Conservation (phyloP, 805 yeast species). For the Nakazawaea ambrosiae region DNA sequence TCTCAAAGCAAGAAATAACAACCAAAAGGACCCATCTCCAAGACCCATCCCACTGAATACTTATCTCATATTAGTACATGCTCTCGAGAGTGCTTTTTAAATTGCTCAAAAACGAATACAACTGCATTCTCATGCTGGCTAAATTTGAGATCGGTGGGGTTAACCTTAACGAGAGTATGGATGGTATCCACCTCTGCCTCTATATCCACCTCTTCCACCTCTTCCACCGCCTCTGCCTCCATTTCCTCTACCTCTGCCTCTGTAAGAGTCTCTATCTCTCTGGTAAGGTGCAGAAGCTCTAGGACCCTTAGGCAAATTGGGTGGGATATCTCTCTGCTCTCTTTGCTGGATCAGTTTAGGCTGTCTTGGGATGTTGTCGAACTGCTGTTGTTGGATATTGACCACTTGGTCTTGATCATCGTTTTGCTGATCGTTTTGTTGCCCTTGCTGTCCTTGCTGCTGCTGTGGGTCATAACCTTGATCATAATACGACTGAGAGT, state of each 20-base stretch:
- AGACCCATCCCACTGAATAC: too few relatives aligned
- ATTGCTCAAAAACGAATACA: too few relatives aligned
- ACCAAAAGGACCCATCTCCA: too few relatives aligned
- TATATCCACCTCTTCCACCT: constrained; percentile 10
- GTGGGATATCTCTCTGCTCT: constrained; percentile 15
- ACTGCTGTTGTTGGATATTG: constrained; percentile 15
- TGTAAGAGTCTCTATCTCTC: constrained; percentile 5
- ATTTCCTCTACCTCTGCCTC: constrained; percentile 1
- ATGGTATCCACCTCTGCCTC: constrained; percentile 10
- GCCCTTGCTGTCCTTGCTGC: constrained; percentile 22
- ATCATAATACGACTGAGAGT: constrained; percentile 17
- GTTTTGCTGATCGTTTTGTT: constrained; percentile 16
- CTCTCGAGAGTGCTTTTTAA: too few relatives aligned
- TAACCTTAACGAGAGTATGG: constrained; percentile 5
- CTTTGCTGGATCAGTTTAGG: constrained; percentile 12
- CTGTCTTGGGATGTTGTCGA: constrained; percentile 20
- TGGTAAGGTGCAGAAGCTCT: constrained; percentile 13
- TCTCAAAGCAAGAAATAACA: too few relatives aligned
- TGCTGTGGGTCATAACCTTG: constrained; percentile 26
- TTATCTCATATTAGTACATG: too few relatives aligned
- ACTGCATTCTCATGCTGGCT: too few relatives aligned
- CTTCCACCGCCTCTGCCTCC: constrained; percentile 7
- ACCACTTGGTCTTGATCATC: constrained; percentile 16
- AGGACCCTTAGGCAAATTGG: constrained; percentile 47
- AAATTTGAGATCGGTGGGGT: too few relatives aligned